These are phyloP conservation scores for Polygonum aviculare DNA, from an alignment of 148 eudicot genomes.

Conservation along the genomic window DNA sequence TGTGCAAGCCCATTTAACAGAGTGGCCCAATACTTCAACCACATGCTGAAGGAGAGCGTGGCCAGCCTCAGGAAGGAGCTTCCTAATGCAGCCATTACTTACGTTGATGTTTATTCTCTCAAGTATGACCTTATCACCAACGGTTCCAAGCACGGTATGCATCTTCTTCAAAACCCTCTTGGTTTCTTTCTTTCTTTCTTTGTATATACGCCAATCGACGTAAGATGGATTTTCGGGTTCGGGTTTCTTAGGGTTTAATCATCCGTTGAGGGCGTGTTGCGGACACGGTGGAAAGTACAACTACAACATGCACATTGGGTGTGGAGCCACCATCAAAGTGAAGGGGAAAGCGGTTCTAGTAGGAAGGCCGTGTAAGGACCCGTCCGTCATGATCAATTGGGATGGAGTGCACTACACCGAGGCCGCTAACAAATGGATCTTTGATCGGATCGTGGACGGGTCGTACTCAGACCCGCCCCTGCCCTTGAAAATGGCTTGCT, in stretches of 20 bases:
- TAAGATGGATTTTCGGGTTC: neutral
- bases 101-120: conserved; percentile 68
- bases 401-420: conserved; percentile 76
- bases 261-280: conserved; percentile 75
- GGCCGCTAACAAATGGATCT: conserved; percentile 73
- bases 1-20: conserved; percentile 57
- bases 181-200: too few relatives aligned
- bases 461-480: conserved; percentile 65
- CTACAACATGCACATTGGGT: conserved; percentile 41
- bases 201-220: neutral
- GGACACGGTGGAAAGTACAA: conserved; percentile 93
- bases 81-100: conserved; percentile 54
- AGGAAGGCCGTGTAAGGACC: conserved; percentile 51
- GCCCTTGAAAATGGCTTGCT: conserved; percentile 50
- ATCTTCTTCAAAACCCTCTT: neutral
- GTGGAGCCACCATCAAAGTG: conserved; percentile 46
- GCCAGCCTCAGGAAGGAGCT: conserved; percentile 39
- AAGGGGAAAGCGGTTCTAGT: conserved; percentile 46
- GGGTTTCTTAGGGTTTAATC: conserved; percentile 31
- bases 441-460: conserved; percentile 53
- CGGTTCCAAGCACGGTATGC: conserved; percentile 45
- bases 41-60: conserved; percentile 43
- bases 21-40: conserved; percentile 63
- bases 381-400: conserved; percentile 46
- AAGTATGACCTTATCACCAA: conserved; percentile 60